Evolutionary conservation across 108 stramenopile genomes (phyloP).

Genomic region (Cyclostephanos tholiformis): DNA sequence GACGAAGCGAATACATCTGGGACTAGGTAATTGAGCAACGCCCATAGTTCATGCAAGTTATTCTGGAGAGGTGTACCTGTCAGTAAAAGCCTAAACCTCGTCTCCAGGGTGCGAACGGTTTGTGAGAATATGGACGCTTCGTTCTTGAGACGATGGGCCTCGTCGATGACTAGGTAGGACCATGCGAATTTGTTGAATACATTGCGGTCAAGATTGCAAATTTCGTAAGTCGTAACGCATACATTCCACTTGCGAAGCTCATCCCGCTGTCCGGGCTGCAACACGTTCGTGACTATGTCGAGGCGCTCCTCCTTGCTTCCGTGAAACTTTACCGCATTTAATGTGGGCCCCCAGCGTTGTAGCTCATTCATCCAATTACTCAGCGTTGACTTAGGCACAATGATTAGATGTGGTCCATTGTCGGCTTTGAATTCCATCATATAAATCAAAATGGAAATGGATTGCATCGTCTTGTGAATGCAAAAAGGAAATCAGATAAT

Average conservation of each 20-base stretch:
- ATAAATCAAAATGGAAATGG: constrained; percentile 93
- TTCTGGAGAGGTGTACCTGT: constrained; percentile 99
- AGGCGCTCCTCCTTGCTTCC: constrained; percentile 90
- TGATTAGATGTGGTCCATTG: constrained; percentile 94
- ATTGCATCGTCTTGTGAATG: constrained; percentile 95
- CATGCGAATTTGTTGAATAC: constrained; percentile 88
- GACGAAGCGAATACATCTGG: constrained; percentile 89
- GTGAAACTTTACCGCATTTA: constrained; percentile 91
- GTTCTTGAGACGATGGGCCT: constrained; percentile 98
- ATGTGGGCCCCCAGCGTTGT: constrained; percentile 90
- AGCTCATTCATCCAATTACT: constrained; percentile 99
- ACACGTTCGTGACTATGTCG: constrained; percentile 76
- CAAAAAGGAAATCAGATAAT: background rate
- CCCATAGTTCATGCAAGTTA: constrained; percentile 96
- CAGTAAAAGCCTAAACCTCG: constrained; percentile 92
- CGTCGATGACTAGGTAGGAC: constrained; percentile 98
- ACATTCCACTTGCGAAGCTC: constrained; percentile 94
- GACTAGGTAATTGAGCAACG: constrained; percentile 91
- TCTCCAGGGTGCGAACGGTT: constrained; percentile 89
- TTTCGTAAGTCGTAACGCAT: constrained; percentile 97
- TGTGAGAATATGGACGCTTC: constrained; percentile 89
- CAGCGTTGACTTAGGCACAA: constrained; percentile 97
- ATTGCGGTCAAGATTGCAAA: constrained; percentile 87
- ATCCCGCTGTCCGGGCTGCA: constrained; percentile 70
- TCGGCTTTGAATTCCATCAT: constrained; percentile 65